Conservation (phyloP, 768 basidiomycete species). For the Amanita jacksonii region DNA sequence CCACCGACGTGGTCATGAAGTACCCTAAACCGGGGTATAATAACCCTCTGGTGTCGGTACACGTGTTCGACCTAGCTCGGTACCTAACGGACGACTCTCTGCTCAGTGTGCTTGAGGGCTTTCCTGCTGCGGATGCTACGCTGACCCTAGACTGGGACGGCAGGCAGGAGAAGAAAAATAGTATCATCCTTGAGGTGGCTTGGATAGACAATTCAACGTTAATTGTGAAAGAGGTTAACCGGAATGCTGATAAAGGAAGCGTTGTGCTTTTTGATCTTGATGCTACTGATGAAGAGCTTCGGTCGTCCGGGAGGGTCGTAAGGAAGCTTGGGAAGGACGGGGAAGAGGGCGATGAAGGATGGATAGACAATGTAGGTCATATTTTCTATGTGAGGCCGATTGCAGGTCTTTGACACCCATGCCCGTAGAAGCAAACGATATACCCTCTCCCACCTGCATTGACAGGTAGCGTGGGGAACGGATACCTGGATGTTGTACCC, state of each 20-base stretch:
- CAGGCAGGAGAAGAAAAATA: slow-evolving; percentile 46
- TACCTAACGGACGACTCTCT: slow-evolving; percentile 32
- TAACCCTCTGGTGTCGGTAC: slow-evolving; percentile 79
- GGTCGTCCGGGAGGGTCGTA: slow-evolving; percentile 45
- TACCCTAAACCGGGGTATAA: slow-evolving; percentile 89
- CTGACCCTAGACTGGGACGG: slow-evolving; percentile 59
- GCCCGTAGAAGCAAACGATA: slow-evolving; percentile 50
- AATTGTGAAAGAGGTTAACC: slow-evolving; percentile 79
- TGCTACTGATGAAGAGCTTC: slow-evolving; percentile 16
- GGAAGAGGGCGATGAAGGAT: slow-evolving; percentile 86
- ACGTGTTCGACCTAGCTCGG: slow-evolving; percentile 68
- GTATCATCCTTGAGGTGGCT: slow-evolving; percentile 71
- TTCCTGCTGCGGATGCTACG: slow-evolving; percentile 31
- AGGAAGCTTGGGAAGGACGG: slow-evolving; percentile 73
- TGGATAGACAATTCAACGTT: slow-evolving; percentile 78
- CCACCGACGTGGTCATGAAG: slow-evolving; percentile 55
- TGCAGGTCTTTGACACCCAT: background rate
- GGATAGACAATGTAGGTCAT: slow-evolving; percentile 77
- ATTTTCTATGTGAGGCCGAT: background rate
- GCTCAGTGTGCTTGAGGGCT: slow-evolving; percentile 8
- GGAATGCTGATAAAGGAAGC: slow-evolving; percentile 72
- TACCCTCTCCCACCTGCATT: slow-evolving; percentile 41
- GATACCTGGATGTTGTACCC: slow-evolving; percentile 90
- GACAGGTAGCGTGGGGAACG: slow-evolving; percentile 34
- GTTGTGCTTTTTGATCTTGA: slow-evolving; percentile 67